Percentiles rank a stretch among this genome's conserved stretches.
Evolutionary conservation across 192 early-diverging fungal species (phyloP).

Genomic region (Chytriomyces sp.): DNA sequence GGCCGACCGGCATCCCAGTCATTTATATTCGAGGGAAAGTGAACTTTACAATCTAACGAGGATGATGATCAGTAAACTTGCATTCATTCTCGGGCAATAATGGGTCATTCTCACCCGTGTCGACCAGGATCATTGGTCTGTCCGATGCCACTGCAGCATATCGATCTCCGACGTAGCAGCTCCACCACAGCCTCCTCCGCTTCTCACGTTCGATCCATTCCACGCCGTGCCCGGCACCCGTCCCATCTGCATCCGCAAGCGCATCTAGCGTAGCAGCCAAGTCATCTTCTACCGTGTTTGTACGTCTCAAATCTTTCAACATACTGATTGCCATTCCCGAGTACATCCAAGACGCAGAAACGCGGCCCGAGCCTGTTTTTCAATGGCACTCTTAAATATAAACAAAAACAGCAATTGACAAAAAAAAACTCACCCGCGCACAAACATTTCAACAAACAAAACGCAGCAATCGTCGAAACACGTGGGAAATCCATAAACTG

Average conservation of each 20-base stretch:
- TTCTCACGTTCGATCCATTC: conserved; percentile 51
- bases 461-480: conserved; percentile 40
- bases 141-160: conserved; percentile 48
- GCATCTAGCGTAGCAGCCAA: not conserved
- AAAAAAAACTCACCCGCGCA: conserved; percentile 40
- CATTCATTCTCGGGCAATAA: not conserved
- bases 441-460: conserved; percentile 44
- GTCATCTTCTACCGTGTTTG: conserved; percentile 42
- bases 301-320: conserved; percentile 50
- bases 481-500: conserved; percentile 50
- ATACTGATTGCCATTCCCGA: conserved; percentile 58
- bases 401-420: not conserved
- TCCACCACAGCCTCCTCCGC: conserved; percentile 54
- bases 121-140: conserved; percentile 46
- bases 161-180: conserved; percentile 50
- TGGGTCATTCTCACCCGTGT: conserved; percentile 20
- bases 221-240: not conserved
- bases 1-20: conserved; percentile 4
- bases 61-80: conserved; percentile 6
- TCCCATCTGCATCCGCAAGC: not conserved
- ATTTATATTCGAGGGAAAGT: conserved; percentile 37
- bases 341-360: conserved; percentile 56
- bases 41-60: conserved; percentile 48
- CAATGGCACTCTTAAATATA: not conserved
- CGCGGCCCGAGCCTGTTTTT: conserved; percentile 31